These are phyloP conservation scores for Candida nemodendra DNA, from an alignment of 805 yeast species.

Conservation along the genomic window DNA sequence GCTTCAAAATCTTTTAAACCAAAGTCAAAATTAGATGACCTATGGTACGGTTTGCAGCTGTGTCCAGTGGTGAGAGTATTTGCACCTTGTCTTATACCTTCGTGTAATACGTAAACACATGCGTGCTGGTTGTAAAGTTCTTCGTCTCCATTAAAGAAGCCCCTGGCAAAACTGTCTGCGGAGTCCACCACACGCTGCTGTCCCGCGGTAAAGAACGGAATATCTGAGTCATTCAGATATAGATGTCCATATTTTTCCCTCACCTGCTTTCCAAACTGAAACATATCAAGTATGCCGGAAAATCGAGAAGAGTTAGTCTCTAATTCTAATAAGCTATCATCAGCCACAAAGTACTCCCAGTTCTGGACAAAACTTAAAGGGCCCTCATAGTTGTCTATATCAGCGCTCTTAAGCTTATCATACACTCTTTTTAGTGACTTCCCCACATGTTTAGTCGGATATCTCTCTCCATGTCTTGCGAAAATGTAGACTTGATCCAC, in stretches of 20 bases:
- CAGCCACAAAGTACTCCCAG: constrained; percentile 46
- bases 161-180: constrained; percentile 55
- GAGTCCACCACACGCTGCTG: constrained; percentile 56
- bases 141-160: constrained; percentile 45
- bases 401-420: constrained; percentile 36
- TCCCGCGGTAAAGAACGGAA: constrained; percentile 56
- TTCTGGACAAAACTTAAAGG: constrained; percentile 53
- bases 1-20: constrained; percentile 11
- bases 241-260: constrained; percentile 50
- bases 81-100: constrained; percentile 49
- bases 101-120: constrained; percentile 43
- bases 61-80: constrained; percentile 57
- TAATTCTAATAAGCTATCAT: constrained; percentile 34
- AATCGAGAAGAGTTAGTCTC: constrained; percentile 52
- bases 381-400: constrained; percentile 40
- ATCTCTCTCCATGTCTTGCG: constrained; percentile 80
- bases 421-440: constrained; percentile 24
- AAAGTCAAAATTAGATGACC: constrained; percentile 22
- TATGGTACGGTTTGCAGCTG: constrained; percentile 40
- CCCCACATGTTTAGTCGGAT: constrained; percentile 49
- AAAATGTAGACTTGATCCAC: constrained; percentile 68
- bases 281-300: constrained; percentile 51
- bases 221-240: constrained; percentile 33
- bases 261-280: constrained; percentile 47
- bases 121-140: constrained; percentile 35